phyloP scores from a whole-genome alignment of 768 basidiomycete genomes.

The Harrya chromipes region DNA sequence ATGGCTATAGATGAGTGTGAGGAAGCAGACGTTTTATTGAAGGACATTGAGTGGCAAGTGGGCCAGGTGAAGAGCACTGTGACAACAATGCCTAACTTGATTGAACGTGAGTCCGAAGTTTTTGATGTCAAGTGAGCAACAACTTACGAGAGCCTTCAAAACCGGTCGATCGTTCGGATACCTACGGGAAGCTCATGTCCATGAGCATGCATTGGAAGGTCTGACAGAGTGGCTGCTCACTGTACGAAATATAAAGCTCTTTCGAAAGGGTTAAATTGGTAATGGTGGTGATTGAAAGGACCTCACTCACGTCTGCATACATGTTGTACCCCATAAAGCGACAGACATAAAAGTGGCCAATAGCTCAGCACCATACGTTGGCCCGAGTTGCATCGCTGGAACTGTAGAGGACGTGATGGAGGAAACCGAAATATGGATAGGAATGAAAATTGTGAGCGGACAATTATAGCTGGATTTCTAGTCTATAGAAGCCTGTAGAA shows the following conservation, averaged over 20 bases:
- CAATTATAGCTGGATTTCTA: background rate
- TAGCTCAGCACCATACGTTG: slow-evolving; percentile 11
- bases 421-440: too few species aligned
- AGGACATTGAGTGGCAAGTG: too few species aligned
- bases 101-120: too few species aligned
- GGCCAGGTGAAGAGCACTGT: too few species aligned
- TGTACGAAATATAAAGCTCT: slow-evolving; percentile 3
- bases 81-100: too few species aligned
- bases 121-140: too few species aligned
- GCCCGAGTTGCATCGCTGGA: background rate
- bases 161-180: background rate
- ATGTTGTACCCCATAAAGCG: slow-evolving; percentile 12
- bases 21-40: too few species aligned
- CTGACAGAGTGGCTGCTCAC: background rate
- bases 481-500: background rate
- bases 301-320: slow-evolving; percentile 9
- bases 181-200: background rate
- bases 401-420: slow-evolving; percentile 1
- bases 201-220: background rate
- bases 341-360: slow-evolving; percentile 4
- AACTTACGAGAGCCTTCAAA: background rate
- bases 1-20: too few species aligned
- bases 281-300: background rate
- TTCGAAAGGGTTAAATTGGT: background rate
- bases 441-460: background rate